Evolutionary conservation across 169 alveolate genomes (phyloP), one percentile per base, ranked within the genome.

Genomic region (Prorocentrum cordatum): DNA sequence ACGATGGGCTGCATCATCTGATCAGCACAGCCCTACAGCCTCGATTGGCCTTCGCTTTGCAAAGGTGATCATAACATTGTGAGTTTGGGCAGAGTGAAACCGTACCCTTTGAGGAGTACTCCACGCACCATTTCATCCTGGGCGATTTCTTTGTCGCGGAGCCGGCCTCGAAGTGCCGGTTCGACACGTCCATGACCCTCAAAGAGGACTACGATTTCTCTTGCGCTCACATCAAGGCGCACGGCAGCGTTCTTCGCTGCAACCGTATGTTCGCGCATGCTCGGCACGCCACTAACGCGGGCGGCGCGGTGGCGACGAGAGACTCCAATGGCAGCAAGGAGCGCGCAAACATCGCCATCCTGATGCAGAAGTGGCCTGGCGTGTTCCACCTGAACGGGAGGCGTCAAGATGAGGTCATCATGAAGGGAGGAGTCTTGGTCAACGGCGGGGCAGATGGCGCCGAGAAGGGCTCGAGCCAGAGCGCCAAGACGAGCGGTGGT

Each of bases 231-330:
- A 3, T n/a, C 35, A 32, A 59, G 9, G 12, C 68, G n/a, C 68
- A 59, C 68, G 68, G 68, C 32, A 59, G 68, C 68, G 68, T 59
- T 12, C 68, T 59, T 9, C 68, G 68, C 36, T 59, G 68, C 35
- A 59, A 59, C 68, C 68, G 68, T 9, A 3, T 58, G 33, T 58
- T 58, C 33, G 26, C 26, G 35, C 35, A 31, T n/a, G 67, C 67
- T 6, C 67, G 67, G 35, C 67, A 58, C 26, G 67, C 67, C 67
- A 58, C 67, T 20, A 58, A 58, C 67, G 26, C 24, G 68, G 68
- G 68, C 22, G 68, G 68, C 5, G 68, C 68, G 7, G 68, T 59
- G 68, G 12, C 68, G 1, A 20, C 18, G 24, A n/a, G 68, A 22
- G 68, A 59, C 68, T 26, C 36, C 68, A n/a, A 59, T 32, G 68